phyloP scores from a whole-genome alignment of 2,329 filamentous ascomycete genomes.

The Aspergillus brasiliensis region DNA sequence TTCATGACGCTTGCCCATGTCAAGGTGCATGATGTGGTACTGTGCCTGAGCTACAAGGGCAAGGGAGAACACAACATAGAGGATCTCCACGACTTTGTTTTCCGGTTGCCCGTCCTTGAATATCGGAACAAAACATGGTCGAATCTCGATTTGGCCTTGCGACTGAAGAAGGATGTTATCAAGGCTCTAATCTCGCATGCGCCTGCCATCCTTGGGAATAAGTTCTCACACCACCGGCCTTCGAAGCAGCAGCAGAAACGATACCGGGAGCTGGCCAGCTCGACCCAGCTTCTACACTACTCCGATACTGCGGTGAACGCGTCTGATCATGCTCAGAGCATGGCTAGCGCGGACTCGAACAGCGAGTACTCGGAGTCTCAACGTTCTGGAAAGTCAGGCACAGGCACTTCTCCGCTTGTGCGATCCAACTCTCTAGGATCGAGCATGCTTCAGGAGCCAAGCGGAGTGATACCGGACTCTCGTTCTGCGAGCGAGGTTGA shows the following conservation, averaged over 20 bases:
- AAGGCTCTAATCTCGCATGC: constrained; percentile 93
- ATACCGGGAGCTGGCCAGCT: constrained; percentile 81
- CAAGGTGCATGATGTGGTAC: constrained; percentile 89
- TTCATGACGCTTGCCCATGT: constrained; percentile 98
- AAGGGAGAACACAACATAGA: constrained; percentile 93
- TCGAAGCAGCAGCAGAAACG: constrained; percentile 76
- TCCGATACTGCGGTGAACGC: constrained; percentile 31
- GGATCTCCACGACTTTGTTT: constrained; percentile 96
- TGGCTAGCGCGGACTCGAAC: constrained; percentile 42
- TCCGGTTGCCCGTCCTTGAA: constrained; percentile 89
- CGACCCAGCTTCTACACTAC: constrained; percentile 64
- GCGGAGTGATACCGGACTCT: constrained; percentile 31
- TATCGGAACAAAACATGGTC: constrained; percentile 99
- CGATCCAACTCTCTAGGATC: constrained; percentile 39
- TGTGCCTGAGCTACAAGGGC: constrained; percentile 95
- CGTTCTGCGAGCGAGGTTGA: constrained; percentile 40
- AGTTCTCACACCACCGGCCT: constrained; percentile 86
- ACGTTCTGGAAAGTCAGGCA: constrained; percentile 38
- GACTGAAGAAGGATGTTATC: constrained; percentile 91
- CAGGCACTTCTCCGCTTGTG: constrained; percentile 39
- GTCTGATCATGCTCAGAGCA: constrained; percentile 35
- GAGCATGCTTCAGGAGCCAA: constrained; percentile 30
- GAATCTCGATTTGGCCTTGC: constrained; percentile 88
- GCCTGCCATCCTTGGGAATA: constrained; percentile 95
- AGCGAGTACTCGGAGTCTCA: constrained; percentile 42